phyloP scores from a whole-genome alignment of 768 basidiomycete species.

The Boletus rubescentipes region DNA sequence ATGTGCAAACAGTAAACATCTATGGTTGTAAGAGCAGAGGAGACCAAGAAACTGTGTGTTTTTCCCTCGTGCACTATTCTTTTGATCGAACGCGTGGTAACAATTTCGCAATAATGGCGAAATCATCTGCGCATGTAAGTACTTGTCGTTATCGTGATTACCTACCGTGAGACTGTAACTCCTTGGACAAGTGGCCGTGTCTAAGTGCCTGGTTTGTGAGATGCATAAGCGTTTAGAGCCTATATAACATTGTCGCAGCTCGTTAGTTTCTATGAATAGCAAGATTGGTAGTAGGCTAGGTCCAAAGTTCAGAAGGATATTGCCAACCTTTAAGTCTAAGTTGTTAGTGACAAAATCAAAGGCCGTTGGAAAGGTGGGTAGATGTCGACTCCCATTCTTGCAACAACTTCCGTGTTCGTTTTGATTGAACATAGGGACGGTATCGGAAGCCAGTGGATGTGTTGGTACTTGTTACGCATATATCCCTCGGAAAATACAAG shows the following conservation, averaged over 20 bases:
- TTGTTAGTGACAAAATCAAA: too few relatives aligned
- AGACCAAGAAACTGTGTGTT: background rate
- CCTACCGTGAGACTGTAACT: background rate
- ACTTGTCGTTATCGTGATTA: background rate
- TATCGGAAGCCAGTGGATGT: too few relatives aligned
- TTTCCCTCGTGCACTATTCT: background rate
- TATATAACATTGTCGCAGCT: conserved; percentile 47
- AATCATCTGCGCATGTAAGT: background rate
- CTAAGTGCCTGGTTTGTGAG: conserved; percentile 49
- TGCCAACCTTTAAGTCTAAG: too few relatives aligned
- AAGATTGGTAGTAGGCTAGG: background rate
- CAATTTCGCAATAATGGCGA: conserved; percentile 17
- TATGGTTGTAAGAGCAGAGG: background rate
- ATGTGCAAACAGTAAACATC: conserved; percentile 11
- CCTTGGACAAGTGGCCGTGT: background rate
- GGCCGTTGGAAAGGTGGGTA: too few relatives aligned
- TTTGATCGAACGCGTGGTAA: conserved; percentile 5
- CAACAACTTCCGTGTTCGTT: too few relatives aligned
- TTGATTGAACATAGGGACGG: too few relatives aligned
- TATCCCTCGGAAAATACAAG: too few relatives aligned
- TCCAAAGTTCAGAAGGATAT: background rate
- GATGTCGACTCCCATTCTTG: too few relatives aligned
- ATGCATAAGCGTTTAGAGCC: conserved; percentile 67
- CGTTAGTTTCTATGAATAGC: background rate
- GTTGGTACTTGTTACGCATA: too few relatives aligned